A percentile compares a stretch with the other conserved stretches of the same genome.
phyloP scores from a whole-genome alignment of 306 rosid species.

The Coriaria nepalensis region DNA sequence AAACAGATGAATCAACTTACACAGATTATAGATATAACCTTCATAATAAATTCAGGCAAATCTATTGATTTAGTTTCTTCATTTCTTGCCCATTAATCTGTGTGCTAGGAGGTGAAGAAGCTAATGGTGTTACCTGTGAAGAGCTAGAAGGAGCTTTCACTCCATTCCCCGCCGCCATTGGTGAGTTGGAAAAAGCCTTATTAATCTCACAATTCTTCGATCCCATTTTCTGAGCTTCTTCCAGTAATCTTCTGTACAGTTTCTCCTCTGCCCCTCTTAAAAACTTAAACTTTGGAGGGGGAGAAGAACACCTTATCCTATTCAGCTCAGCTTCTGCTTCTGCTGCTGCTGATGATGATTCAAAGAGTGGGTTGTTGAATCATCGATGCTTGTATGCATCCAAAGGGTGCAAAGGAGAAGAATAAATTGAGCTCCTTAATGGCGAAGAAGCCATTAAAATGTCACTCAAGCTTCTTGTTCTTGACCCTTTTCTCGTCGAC shows the following conservation, averaged over 20 bases:
- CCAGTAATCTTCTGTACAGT: slow-evolving; percentile 43
- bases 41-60: too few relatives aligned
- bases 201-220: neutral
- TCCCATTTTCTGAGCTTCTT: slow-evolving; percentile 46
- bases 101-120: slow-evolving; percentile 54
- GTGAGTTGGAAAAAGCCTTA: slow-evolving; percentile 10
- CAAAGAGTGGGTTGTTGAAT: slow-evolving; percentile 70
- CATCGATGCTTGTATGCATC: slow-evolving; percentile 48
- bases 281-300: slow-evolving; percentile 82
- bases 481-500: slow-evolving; percentile 39
- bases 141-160: slow-evolving; percentile 34
- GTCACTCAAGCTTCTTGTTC: slow-evolving; percentile 69
- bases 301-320: slow-evolving; percentile 50
- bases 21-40: too few relatives aligned
- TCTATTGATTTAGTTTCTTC: too few relatives aligned
- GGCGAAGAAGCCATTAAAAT: slow-evolving; percentile 37
- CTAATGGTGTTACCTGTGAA: slow-evolving; percentile 73
- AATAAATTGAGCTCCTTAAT: slow-evolving; percentile 7
- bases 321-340: slow-evolving; percentile 44
- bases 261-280: slow-evolving; percentile 91
- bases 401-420: slow-evolving; percentile 32
- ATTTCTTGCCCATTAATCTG: slow-evolving; percentile 27
- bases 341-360: slow-evolving; percentile 23
- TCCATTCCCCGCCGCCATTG: slow-evolving; percentile 10
- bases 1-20: too few relatives aligned